These are phyloP conservation scores for Naematelia encephala DNA, from an alignment of 768 basidiomycete genomes.

Conservation along the genomic window DNA sequence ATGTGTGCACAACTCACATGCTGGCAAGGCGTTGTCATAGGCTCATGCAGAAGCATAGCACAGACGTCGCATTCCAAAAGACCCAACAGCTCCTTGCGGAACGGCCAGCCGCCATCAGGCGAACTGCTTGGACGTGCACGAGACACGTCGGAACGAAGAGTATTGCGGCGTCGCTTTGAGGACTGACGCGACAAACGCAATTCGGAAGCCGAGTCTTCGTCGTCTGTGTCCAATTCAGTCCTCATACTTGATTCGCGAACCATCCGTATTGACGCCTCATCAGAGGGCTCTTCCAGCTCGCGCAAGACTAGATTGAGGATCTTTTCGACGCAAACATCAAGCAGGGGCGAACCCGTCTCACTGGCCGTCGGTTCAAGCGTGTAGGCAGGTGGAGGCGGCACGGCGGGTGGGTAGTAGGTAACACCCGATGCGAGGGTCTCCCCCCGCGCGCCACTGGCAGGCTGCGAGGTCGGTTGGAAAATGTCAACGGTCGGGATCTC, in stretches of 20 bases:
- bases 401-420: slow-evolving; percentile 37
- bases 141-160: background rate
- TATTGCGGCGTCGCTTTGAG: slow-evolving; percentile 15
- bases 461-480: background rate
- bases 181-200: background rate
- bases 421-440: slow-evolving; percentile 30
- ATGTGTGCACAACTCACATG: slow-evolving; percentile 58
- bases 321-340: slow-evolving; percentile 44
- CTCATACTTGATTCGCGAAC: background rate
- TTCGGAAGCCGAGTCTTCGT: slow-evolving; percentile 33
- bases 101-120: slow-evolving; percentile 14
- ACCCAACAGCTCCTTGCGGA: slow-evolving; percentile 53
- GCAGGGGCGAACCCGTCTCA: slow-evolving; percentile 20
- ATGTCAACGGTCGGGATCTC: slow-evolving; percentile 1
- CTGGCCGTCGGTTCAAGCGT: slow-evolving; percentile 17
- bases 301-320: slow-evolving; percentile 36
- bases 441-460: background rate
- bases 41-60: slow-evolving; percentile 74
- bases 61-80: slow-evolving; percentile 91
- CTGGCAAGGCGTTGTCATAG: slow-evolving; percentile 90
- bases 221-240: background rate
- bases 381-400: slow-evolving; percentile 21
- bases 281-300: slow-evolving; percentile 19
- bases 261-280: background rate
- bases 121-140: background rate